Evolutionary conservation across 495 filamentous ascomycete species (phyloP).

Genomic region (Aspergillus sclerotioniger): DNA sequence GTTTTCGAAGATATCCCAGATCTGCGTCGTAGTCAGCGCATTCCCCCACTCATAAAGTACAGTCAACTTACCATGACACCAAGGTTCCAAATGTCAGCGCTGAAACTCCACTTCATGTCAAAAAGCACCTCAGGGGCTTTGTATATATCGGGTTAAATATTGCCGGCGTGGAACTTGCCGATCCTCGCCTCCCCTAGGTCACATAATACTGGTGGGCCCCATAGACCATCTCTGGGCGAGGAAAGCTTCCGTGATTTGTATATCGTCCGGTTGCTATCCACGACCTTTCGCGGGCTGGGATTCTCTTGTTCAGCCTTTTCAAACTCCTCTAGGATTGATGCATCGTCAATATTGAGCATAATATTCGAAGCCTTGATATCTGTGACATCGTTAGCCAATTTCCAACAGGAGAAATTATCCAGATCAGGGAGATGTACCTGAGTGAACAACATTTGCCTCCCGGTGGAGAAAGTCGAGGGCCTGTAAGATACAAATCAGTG

Average conservation of each 20-base stretch:
- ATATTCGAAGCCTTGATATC: conserved; percentile 10
- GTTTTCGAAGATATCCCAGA: conserved; percentile 11
- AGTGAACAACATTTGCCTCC: conserved; percentile 2
- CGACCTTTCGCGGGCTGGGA: background rate
- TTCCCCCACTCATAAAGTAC: background rate
- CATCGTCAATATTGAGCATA: conserved; percentile 11
- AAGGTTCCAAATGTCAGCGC: conserved; percentile 36
- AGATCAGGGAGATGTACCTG: background rate
- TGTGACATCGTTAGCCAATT: background rate
- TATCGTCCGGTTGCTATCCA: conserved; percentile 6
- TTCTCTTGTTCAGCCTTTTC: background rate
- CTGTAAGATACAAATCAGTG: background rate
- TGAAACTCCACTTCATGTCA: conserved; percentile 31
- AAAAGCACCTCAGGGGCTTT: conserved; percentile 36
- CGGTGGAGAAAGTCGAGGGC: conserved; percentile 7
- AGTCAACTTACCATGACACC: conserved; percentile 37
- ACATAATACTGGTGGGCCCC: conserved; percentile 18
- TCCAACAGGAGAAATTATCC: background rate
- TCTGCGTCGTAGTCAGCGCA: background rate
- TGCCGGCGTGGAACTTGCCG: conserved; percentile 19
- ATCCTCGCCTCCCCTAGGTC: conserved; percentile 24
- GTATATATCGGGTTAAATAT: conserved; percentile 27
- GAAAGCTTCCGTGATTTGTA: conserved; percentile 15
- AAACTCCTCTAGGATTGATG: background rate
- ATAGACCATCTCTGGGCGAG: conserved; percentile 3